Percentiles rank a stretch among this genome's conserved stretches.
Conservation (phyloP, 371 early-diverging fungal species). For the Mucor irregularis region DNA sequence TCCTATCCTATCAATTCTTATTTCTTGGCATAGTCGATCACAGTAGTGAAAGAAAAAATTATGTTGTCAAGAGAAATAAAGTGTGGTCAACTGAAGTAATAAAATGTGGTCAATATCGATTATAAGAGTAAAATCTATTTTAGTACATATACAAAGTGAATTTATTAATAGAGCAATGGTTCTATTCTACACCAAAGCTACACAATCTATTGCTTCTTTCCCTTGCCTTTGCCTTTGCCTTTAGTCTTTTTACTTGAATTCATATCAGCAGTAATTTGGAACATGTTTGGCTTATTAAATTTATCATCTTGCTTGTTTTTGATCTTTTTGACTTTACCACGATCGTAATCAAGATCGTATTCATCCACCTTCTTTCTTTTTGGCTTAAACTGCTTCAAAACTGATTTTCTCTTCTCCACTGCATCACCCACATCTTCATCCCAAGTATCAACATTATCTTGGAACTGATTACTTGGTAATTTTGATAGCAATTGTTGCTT, state of each 20-base stretch:
- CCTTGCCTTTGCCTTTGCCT: neutral
- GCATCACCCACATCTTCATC: conserved; percentile 32
- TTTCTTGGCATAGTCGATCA: no score
- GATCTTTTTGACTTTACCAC: conserved; percentile 76
- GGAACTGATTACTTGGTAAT: conserved; percentile 34
- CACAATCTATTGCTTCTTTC: neutral
- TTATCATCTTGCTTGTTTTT: conserved; percentile 54
- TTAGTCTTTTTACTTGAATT: conserved; percentile 14
- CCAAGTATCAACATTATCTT: conserved; percentile 52
- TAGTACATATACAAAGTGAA: neutral
- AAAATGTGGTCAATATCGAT: no score
- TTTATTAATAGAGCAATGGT: neutral
- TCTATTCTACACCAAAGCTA: no score
- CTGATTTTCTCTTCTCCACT: conserved; percentile 33
- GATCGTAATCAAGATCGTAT: conserved; percentile 78
- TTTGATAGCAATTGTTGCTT: conserved; percentile 43
- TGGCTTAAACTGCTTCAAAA: conserved; percentile 50
- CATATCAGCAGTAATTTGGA: conserved; percentile 39
- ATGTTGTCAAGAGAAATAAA: no score
- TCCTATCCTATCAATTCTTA: no score
- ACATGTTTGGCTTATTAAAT: conserved; percentile 43
- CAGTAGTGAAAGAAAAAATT: no score
- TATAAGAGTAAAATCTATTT: neutral
- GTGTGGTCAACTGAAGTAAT: no score
- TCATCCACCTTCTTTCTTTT: conserved; percentile 61